These are phyloP conservation scores for Pyrenophora graminea DNA, from an alignment of 2,329 filamentous ascomycete species.

Conservation along the genomic window DNA sequence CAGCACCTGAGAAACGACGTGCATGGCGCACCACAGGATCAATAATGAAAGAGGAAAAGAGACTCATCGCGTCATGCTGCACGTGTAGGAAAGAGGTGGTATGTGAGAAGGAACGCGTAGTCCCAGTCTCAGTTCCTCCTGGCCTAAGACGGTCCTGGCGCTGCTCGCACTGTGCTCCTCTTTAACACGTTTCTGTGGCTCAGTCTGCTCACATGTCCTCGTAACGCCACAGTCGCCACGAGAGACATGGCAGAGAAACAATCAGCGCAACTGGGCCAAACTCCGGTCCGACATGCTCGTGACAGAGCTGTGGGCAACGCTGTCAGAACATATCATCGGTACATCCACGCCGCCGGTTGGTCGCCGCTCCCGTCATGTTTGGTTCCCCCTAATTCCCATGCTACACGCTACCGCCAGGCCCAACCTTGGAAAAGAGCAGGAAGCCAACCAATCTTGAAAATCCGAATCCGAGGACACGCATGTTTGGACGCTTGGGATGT, in stretches of 20 bases:
- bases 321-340: not conserved
- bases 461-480: not conserved
- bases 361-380: not conserved
- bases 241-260: not conserved
- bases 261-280: not conserved
- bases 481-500: not conserved
- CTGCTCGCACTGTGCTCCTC: slow-evolving; percentile 18
- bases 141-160: slow-evolving; percentile 2
- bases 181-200: slow-evolving; percentile 14
- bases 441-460: not conserved
- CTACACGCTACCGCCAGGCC: slow-evolving; percentile 1
- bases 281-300: too few relatives aligned
- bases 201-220: slow-evolving; percentile 12
- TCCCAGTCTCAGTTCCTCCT: not conserved
- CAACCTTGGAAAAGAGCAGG: not conserved
- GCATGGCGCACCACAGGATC: slow-evolving; percentile 48
- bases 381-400: slow-evolving; percentile 3
- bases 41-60: slow-evolving; percentile 48
- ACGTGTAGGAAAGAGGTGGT: not conserved
- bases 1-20: slow-evolving; percentile 43
- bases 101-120: not conserved
- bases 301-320: not conserved
- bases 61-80: slow-evolving; percentile 42
- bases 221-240: slow-evolving; percentile 15
- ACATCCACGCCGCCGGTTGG: not conserved